A percentile compares a stretch with the other conserved stretches of the same genome.
Conservation (phyloP, 2,329 filamentous ascomycete genomes). For the Fusarium sp. region DNA sequence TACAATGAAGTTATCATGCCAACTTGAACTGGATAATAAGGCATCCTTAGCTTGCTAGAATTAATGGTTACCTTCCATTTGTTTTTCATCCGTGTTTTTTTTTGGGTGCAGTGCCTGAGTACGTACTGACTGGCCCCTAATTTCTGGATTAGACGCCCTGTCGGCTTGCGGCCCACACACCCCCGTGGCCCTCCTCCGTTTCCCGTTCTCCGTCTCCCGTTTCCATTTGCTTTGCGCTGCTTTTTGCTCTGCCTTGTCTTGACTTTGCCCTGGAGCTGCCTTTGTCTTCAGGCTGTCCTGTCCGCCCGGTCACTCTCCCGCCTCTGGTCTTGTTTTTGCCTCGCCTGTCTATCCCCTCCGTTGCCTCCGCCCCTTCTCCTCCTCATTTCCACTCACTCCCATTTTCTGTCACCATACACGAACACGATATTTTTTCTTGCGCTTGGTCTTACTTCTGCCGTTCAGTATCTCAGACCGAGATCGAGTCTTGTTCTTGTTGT, state of each 20-base stretch:
- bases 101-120: background rate
- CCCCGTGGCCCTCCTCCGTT: conserved; percentile 39
- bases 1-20: background rate
- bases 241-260: conserved; percentile 8
- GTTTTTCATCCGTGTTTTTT: background rate
- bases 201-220: conserved; percentile 35
- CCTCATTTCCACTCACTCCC: conserved; percentile 21
- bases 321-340: conserved; percentile 31
- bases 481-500: background rate
- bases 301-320: conserved; percentile 23
- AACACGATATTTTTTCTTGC: conserved; percentile 4
- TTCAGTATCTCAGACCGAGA: background rate
- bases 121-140: background rate
- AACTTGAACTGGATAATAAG: background rate
- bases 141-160: conserved; percentile 16
- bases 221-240: conserved; percentile 25
- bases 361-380: conserved; percentile 23
- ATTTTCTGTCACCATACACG: conserved; percentile 12
- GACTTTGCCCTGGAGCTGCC: conserved; percentile 21
- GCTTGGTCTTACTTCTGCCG: background rate
- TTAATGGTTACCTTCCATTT: background rate
- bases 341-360: conserved; percentile 24
- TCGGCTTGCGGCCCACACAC: conserved; percentile 35
- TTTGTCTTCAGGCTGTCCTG: conserved; percentile 36
- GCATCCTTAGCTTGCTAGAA: background rate